These are phyloP conservation scores for Prunus salicina DNA, from an alignment of 306 rosid species.

Conservation along the genomic window DNA sequence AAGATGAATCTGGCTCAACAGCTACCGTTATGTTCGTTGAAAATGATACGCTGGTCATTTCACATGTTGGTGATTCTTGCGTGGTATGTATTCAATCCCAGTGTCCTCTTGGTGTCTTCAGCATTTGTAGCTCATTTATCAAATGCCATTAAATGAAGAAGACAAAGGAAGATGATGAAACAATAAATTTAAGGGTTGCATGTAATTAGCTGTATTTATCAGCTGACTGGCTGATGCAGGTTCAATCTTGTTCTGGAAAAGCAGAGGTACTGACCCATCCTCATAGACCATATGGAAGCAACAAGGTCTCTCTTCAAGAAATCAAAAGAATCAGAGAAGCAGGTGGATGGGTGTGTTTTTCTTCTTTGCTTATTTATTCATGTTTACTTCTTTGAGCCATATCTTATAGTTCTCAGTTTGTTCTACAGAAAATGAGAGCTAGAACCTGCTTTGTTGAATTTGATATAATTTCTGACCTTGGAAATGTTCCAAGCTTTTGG, in stretches of 20 bases:
- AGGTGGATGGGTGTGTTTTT: slow-evolving; percentile 99
- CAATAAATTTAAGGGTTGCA: neutral
- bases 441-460: neutral
- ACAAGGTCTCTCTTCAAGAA: slow-evolving; percentile 75
- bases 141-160: neutral
- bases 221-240: slow-evolving; percentile 52
- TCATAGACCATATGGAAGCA: slow-evolving; percentile 93
- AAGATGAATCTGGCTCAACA: slow-evolving; percentile 86
- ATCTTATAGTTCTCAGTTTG: neutral
- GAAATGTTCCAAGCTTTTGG: neutral
- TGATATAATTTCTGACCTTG: neutral
- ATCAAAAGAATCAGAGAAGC: slow-evolving; percentile 95
- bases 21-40: slow-evolving; percentile 74
- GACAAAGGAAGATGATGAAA: neutral
- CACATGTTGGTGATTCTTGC: slow-evolving; percentile 89
- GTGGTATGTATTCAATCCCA: slow-evolving; percentile 48
- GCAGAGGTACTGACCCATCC: slow-evolving; percentile 75
- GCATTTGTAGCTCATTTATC: neutral
- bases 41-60: slow-evolving; percentile 59
- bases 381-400: too few relatives aligned
- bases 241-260: slow-evolving; percentile 76
- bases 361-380: slow-evolving; percentile 24
- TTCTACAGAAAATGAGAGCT: slow-evolving; percentile 1
- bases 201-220: neutral
- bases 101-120: neutral